Evolutionary conservation across 495 filamentous ascomycete species (phyloP), one percentile per base, ranked within the genome.

Genomic region (Penicillium crystallinum): DNA sequence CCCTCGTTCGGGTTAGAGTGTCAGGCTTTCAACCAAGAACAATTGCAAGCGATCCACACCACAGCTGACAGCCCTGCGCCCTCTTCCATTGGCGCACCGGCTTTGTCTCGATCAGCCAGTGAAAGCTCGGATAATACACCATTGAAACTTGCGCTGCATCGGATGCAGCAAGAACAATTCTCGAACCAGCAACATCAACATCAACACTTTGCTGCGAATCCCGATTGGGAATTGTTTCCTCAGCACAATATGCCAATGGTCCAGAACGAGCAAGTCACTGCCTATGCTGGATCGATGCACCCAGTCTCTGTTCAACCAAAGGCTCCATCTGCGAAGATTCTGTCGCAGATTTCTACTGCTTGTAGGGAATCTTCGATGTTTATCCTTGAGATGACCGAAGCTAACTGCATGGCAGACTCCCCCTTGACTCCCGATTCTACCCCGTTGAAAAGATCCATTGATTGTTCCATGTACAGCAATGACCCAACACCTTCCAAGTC

Each of bases 261-360:
- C 40, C 54, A 55, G 43, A 56, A 57, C 15, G 56, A 56, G 30
- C 62, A 61, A 31, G 35, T 61, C 21, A 60, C 57, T 38, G 45
- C 55, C 17, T 58, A 64, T 43, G 41, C 55, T 29, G 45, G 54
- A 25, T 46, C 66, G 25, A 63, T 70, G 56, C 62, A 73, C 25
- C 65, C 64, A 44, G 55, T 70, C 44, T 72, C 72, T 55, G 59
- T 70, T 58, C 70, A 74, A 54, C 70, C 70, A 49, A 69, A 74
- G 57, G 51, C 52, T 40, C 58, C 60, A 33, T 63, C 60, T 15
- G 59, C 62, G 11, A 59, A 62, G 30, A 75, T 77, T 52, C 74
- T 76, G 55, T 81, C 83, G 34, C 68, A 74, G 54, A 89, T 82
- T 25, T 85, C 81, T 56, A 72, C 71, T 55, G 57, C 54, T 45